Conservation (phyloP, 495 filamentous ascomycete species). For the Trichoderma orchidacearum region DNA sequence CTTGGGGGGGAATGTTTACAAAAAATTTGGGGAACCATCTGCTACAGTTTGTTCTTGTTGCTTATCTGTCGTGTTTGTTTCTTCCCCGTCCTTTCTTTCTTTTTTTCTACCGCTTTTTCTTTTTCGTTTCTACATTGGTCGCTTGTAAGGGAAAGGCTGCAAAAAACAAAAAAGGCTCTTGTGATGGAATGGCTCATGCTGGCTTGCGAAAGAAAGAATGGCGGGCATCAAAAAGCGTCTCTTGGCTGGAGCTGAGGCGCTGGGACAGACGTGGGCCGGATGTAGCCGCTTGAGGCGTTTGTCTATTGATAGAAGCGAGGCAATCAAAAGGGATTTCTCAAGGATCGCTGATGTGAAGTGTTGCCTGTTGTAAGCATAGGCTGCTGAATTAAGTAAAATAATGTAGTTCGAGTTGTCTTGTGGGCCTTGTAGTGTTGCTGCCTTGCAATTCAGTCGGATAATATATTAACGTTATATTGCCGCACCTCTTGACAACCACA, state of each 20-base stretch:
- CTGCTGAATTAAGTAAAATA: too few species aligned
- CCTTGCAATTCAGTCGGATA: too few species aligned
- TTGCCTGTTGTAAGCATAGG: too few species aligned
- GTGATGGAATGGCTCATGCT: not conserved
- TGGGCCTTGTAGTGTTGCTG: too few species aligned
- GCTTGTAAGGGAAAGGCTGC: not conserved
- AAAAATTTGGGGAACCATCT: not conserved
- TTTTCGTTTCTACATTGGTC: not conserved
- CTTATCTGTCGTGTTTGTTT: not conserved
- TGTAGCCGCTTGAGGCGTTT: not conserved
- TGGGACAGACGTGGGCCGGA: not conserved
- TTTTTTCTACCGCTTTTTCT: not conserved
- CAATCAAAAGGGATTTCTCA: not conserved
- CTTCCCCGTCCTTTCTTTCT: not conserved
- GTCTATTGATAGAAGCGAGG: not conserved
- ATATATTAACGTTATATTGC: not conserved
- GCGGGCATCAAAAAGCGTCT: not conserved
- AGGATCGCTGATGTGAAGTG: not conserved
- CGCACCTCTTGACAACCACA: not conserved
- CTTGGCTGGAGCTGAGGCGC: not conserved
- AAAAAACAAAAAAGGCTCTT: not conserved
- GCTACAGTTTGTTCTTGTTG: not conserved
- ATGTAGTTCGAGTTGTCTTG: too few species aligned
- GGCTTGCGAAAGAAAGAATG: not conserved
- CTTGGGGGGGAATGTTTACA: not conserved